Percentiles rank a stretch among this genome's conserved stretches.
Evolutionary conservation across 2,329 filamentous ascomycete species (phyloP).

Genomic region (Pestalotiopsis sp.): DNA sequence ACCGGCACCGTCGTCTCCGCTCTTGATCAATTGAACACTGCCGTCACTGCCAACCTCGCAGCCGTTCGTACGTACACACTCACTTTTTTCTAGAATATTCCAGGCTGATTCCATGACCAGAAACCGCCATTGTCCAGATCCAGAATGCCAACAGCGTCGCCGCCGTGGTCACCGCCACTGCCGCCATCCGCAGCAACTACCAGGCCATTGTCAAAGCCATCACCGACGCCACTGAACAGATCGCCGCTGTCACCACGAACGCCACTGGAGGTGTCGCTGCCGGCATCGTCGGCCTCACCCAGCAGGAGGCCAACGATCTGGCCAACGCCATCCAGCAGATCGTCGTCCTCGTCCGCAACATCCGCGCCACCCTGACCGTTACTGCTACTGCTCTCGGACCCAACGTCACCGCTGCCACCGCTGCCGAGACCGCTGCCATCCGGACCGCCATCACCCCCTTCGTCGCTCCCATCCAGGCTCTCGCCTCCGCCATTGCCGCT

Average conservation of each 20-base stretch:
- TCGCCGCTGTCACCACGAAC: background rate
- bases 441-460: background rate
- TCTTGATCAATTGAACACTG: background rate
- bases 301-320: background rate
- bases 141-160: background rate
- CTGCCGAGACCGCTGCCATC: constrained; percentile 1
- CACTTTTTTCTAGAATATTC: too few relatives aligned
- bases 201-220: background rate
- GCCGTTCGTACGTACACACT: constrained; percentile 2
- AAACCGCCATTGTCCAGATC: too few relatives aligned
- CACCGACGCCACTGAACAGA: background rate
- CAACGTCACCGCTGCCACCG: background rate
- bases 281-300: background rate
- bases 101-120: too few relatives aligned
- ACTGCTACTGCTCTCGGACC: background rate
- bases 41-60: background rate
- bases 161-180: background rate
- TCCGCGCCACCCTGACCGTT: background rate
- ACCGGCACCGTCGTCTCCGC: background rate
- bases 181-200: background rate
- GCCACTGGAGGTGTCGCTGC: background rate
- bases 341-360: background rate
- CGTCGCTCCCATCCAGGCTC: background rate
- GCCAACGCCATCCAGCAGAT: background rate
- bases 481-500: background rate